Percentiles rank a stretch among this genome's conserved stretches.
Conservation (phyloP, 108 stramenopile genomes). For the Nitzschia sp. region DNA sequence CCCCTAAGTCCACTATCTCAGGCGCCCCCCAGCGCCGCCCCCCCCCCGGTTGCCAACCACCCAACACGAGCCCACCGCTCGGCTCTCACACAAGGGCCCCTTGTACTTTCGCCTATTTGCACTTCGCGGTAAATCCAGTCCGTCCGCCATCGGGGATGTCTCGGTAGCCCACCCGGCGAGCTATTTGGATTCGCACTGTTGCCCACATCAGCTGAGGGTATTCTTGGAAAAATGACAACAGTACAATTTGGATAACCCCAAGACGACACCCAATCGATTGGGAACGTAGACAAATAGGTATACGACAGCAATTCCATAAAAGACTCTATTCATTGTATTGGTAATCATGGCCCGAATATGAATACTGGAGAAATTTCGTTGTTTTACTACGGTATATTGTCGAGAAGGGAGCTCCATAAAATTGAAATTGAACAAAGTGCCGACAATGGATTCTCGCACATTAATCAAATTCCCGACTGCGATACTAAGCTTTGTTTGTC, state of each 20-base stretch:
- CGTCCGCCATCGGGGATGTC: no score
- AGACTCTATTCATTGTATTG: constrained; percentile 63
- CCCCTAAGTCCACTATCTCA: no score
- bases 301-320: constrained; percentile 71
- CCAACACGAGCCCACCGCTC: no score
- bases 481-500: no score
- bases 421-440: constrained; percentile 67
- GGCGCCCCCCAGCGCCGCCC: no score
- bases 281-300: constrained; percentile 73
- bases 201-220: background rate
- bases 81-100: no score
- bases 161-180: no score
- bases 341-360: constrained; percentile 76
- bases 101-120: no score
- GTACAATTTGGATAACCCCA: constrained; percentile 61
- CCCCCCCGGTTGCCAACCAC: no score
- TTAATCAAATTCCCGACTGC: no score
- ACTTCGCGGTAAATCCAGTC: no score
- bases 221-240: constrained; percentile 15
- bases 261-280: constrained; percentile 67
- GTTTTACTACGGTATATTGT: constrained; percentile 61
- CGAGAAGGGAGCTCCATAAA: constrained; percentile 82
- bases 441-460: constrained; percentile 59
- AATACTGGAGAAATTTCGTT: constrained; percentile 54
- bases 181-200: no score